Percentiles rank a stretch among this genome's conserved stretches.
phyloP scores from a whole-genome alignment of 176 grass and related monocot species.

The Microstegium vimineum region DNA sequence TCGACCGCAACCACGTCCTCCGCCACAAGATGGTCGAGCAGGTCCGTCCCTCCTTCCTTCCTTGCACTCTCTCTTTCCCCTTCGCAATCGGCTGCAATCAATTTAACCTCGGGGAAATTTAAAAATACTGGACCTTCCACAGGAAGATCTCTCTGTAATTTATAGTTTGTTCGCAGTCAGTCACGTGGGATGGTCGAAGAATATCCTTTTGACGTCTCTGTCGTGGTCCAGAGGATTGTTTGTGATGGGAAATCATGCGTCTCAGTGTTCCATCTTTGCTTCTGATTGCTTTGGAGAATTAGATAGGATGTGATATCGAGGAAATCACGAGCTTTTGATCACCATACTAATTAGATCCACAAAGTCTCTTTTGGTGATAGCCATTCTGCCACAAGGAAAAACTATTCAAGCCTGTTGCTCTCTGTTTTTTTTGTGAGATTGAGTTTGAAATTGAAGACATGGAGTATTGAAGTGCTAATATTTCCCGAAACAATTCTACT shows the following conservation, averaged over 20 bases:
- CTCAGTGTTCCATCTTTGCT: not conserved
- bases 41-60: slow-evolving; percentile 21
- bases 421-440: too few species aligned
- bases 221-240: not conserved
- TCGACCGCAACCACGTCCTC: slow-evolving; percentile 79
- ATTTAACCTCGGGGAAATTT: not conserved
- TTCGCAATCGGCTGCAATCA: not conserved
- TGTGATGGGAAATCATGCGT: not conserved
- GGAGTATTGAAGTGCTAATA: not conserved
- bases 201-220: not conserved
- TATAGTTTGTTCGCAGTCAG: not conserved
- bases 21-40: slow-evolving; percentile 98
- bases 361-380: not conserved
- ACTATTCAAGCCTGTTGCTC: not conserved
- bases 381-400: not conserved
- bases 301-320: not conserved
- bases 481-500: not conserved
- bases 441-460: not conserved
- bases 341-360: not conserved
- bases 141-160: not conserved
- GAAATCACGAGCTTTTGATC: not conserved
- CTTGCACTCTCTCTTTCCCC: not conserved
- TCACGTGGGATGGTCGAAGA: not conserved
- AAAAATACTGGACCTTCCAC: not conserved
- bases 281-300: not conserved